Evolutionary conservation across 2,329 filamentous ascomycete species (phyloP), one percentile per base, ranked within the genome.

Genomic region (Ceratocystis variospora): DNA sequence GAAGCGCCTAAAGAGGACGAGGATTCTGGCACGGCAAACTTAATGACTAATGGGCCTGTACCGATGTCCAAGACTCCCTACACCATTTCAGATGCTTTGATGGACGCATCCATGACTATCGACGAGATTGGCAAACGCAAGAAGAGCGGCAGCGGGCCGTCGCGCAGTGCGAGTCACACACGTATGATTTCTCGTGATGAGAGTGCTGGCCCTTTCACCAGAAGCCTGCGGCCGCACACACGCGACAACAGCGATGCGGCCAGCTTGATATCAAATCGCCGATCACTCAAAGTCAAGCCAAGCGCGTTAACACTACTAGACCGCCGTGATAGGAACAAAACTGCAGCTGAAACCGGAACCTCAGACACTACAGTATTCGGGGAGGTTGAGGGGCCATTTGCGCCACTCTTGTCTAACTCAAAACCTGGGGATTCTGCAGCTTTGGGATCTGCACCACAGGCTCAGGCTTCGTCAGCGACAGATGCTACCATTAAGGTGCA

Each of bases 51-150:
- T 19, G 48, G 77, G 59, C 72, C 75, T 1, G 50, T 37, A 25
- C 66, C 71, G 12, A 72, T 72, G 70, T 68, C 73, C 67, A 79
- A 73, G 67, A 69, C 71, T 5, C 82, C 84, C 4, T 88, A 90
- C 70, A 96, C 91, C 0, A 94, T 97, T 70, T 85, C 89, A 2
- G 93, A 97, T 75, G 94, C 94, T 5, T 79, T 97, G 17, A 79
- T 96, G 37, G 94, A 97, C 75, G 94, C 94, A 5, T 95, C 91
- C 0, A 92, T 90, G 77, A 91, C 88, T 0, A 90, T 94, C 69
- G 88, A 93, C 71, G 86, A 88, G 69, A 79, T 85, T 0, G 75
- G 83, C 17, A 62, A 63, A 25, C 6, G 77, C 83, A 1, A 81
- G 79, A 72, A 79, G 79, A 69, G 79, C 79, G 64, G 78, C 79